Percentiles rank a stretch among this genome's conserved stretches.
phyloP scores from a whole-genome alignment of 805 yeast genomes.

The Cyberlindnera subsufficiens region DNA sequence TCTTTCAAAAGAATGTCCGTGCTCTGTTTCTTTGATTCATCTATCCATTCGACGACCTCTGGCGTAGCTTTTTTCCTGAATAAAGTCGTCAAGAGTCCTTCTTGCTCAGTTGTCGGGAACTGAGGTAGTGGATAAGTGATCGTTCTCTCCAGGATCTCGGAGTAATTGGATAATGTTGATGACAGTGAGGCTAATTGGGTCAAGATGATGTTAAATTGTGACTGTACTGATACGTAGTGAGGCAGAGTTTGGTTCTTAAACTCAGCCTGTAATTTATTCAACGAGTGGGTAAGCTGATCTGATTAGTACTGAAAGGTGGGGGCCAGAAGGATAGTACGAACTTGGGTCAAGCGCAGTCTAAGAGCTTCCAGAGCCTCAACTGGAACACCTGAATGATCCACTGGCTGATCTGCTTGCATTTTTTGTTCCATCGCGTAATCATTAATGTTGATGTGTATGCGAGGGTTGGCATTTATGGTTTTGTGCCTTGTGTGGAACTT shows the following conservation, averaged over 20 bases:
- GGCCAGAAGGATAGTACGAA: slow-evolving; percentile 8
- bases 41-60: slow-evolving; percentile 85
- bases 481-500: neutral
- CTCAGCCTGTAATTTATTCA: slow-evolving; percentile 49
- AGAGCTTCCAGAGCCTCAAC: slow-evolving; percentile 57
- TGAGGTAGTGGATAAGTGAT: slow-evolving; percentile 79
- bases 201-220: slow-evolving; percentile 75
- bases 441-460: neutral
- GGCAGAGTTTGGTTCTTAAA: slow-evolving; percentile 41
- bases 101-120: slow-evolving; percentile 83
- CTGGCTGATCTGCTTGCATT: slow-evolving; percentile 4
- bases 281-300: slow-evolving; percentile 45
- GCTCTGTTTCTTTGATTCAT: slow-evolving; percentile 32
- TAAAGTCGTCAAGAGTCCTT: slow-evolving; percentile 75
- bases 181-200: slow-evolving; percentile 83
- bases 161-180: slow-evolving; percentile 54
- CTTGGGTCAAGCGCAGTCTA: slow-evolving; percentile 54
- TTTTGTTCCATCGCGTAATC: slow-evolving; percentile 1
- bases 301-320: neutral
- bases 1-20: slow-evolving; percentile 20
- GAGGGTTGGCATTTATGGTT: too few species aligned
- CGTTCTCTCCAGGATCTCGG: slow-evolving; percentile 53
- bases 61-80: slow-evolving; percentile 85
- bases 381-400: slow-evolving; percentile 44
- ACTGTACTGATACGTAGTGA: slow-evolving; percentile 65